phyloP scores from a whole-genome alignment of 106 monocot genomes.

The Narthecium ossifragum region DNA sequence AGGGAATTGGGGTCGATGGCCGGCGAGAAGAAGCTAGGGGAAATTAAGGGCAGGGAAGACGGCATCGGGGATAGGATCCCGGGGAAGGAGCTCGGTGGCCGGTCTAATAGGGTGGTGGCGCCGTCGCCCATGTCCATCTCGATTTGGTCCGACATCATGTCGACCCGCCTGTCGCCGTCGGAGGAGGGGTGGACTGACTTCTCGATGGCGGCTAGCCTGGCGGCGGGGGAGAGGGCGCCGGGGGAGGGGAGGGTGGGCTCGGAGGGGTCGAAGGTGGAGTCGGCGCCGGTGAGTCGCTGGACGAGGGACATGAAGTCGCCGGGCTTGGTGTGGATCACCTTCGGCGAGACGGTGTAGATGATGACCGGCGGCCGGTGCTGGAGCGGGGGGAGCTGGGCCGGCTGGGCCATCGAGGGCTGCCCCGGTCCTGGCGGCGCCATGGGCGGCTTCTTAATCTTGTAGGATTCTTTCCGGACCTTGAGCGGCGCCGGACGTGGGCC shows the following conservation, averaged over 20 bases:
- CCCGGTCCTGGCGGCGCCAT: slow-evolving; percentile 8
- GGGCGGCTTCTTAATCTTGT: slow-evolving; percentile 61
- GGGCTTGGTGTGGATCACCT: slow-evolving; percentile 61
- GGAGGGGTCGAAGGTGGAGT: slow-evolving; percentile 4
- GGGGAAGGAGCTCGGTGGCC: slow-evolving; percentile 3
- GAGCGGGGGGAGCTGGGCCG: slow-evolving; percentile 1
- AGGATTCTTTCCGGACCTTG: slow-evolving; percentile 42
- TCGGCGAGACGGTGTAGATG: slow-evolving; percentile 82
- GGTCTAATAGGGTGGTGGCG: not conserved
- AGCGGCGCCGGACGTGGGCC: slow-evolving; percentile 63
- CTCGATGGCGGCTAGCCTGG: slow-evolving; percentile 59
- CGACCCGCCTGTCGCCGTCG: not conserved
- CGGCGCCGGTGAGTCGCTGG: slow-evolving; percentile 63
- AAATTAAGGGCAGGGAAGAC: slow-evolving; percentile 15
- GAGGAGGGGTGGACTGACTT: not conserved
- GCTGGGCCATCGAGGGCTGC: not conserved
- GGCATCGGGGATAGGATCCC: slow-evolving; percentile 40
- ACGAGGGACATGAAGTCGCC: slow-evolving; percentile 76
- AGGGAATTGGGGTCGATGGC: slow-evolving; percentile 12
- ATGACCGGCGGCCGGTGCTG: slow-evolving; percentile 42
- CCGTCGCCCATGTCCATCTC: not conserved
- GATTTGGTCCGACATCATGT: not conserved
- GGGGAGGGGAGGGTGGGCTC: slow-evolving; percentile 1
- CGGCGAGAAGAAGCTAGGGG: slow-evolving; percentile 32
- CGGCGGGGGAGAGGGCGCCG: slow-evolving; percentile 48